Base-by-base conservation (phyloP, 352 stramenopile genomes). In the Globisporangium okanoganense region DNA sequence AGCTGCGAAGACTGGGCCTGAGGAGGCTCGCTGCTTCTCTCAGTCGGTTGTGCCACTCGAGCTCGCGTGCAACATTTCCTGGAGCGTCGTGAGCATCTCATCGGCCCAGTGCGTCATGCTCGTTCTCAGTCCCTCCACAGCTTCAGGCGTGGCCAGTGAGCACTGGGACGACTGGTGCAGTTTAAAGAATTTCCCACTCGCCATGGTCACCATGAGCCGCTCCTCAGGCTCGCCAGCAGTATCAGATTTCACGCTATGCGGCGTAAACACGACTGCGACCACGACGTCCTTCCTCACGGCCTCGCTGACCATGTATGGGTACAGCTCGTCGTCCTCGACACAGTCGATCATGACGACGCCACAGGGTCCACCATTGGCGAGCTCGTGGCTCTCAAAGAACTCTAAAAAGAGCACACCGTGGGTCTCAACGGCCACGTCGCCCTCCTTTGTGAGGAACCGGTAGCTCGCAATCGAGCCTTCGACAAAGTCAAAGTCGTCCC, bases 151-250 rank as follows among this genome's bases (percentile, higher is more conserved):
- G 9, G 35, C 35, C 35, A 41, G 13, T 3, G 8, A 3, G 14
- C 35, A 41, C 35, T 18, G 10, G 9, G 8, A 3, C 10, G 35
- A 41, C 7, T 16, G 35, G 35, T 41, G 35, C 35, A 41, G 35
- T 16, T 16, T 41, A 16, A 41, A 41, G 10, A 41, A 41, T 5
- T 16, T 41, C 9, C 35, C 35, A 41, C 35, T 48, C 38, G 38
- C 7, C 33, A 66, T 58, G 12, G 63, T 48, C n/a, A 57, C 35
- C 35, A 41, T 9, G 35, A 41, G 35, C 35, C 14, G 12, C 35
- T 41, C 35, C 35, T 33, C 29, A 33, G 29, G 29, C 29, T 33
- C 29, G 29, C 29, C 29, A 33, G 3, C 29, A 33, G 3, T 33
- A 33, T 33, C 29, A 33, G 29, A 41, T 16, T 5, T 41, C 35